A percentile compares a stretch with the other conserved stretches of the same genome.
phyloP scores from a whole-genome alignment of 2,329 filamentous ascomycete genomes.

The Leptographium radiaticola region DNA sequence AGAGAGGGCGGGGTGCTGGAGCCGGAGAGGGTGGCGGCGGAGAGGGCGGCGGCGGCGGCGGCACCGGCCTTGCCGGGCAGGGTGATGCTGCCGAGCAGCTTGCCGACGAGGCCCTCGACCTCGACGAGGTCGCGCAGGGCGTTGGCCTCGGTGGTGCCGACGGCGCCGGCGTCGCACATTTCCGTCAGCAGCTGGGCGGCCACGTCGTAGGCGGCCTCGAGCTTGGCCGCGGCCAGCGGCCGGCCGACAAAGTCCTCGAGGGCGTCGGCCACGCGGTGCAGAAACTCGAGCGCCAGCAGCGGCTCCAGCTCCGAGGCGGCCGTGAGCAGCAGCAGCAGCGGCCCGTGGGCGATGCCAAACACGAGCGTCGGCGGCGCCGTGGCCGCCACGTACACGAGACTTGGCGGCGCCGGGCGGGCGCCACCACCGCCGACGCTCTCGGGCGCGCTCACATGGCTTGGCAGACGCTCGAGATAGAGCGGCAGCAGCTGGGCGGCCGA shows the following conservation, averaged over 20 bases:
- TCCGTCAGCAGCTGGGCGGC: conserved; percentile 85
- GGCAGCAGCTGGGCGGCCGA: conserved; percentile 65
- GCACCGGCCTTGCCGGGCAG: conserved; percentile 47
- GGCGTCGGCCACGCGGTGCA: conserved; percentile 84
- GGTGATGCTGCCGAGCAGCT: conserved; percentile 75
- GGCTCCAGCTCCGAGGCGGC: conserved; percentile 81
- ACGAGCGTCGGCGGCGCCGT: conserved; percentile 76
- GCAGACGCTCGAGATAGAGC: conserved; percentile 71
- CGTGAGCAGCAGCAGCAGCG: conserved; percentile 73
- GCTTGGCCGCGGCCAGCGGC: conserved; percentile 71
- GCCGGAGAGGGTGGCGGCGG: not conserved
- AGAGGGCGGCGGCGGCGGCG: conserved; percentile 3
- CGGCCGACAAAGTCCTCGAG: conserved; percentile 90
- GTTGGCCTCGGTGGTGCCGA: conserved; percentile 84
- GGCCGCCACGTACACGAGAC: conserved; percentile 71
- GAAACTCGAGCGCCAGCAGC: conserved; percentile 80
- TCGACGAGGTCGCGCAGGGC: conserved; percentile 83
- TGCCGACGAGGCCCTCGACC: conserved; percentile 80
- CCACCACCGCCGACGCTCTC: not conserved
- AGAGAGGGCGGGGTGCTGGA: not conserved
- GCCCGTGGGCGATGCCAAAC: conserved; percentile 74
- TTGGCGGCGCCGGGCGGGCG: conserved; percentile 53
- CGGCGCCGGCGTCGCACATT: conserved; percentile 89
- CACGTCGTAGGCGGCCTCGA: conserved; percentile 85
- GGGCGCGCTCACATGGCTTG: not conserved